These are phyloP conservation scores for Alternaria gaisen DNA, from an alignment of 2,329 filamentous ascomycete species.

Conservation along the genomic window DNA sequence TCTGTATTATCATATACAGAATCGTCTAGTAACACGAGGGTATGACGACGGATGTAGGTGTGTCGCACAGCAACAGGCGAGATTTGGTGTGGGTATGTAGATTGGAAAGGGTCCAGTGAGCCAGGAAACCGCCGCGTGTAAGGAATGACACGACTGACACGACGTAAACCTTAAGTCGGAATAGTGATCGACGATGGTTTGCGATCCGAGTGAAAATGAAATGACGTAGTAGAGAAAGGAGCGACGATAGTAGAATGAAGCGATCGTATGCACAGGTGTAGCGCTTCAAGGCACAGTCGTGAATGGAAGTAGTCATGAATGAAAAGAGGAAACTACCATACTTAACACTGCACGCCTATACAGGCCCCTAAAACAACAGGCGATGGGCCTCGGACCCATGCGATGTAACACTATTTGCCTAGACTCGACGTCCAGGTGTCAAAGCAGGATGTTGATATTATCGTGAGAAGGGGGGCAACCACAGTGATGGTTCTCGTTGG, in stretches of 20 bases:
- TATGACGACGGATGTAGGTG: conserved; percentile 6
- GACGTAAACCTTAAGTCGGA: conserved; percentile 1
- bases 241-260: conserved; percentile 15
- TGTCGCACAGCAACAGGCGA: conserved; percentile 28
- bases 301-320: conserved; percentile 9
- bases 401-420: conserved; percentile 23
- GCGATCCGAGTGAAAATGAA: background rate
- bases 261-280: conserved; percentile 15
- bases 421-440: conserved; percentile 14
- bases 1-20: conserved; percentile 5
- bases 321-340: conserved; percentile 15
- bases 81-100: conserved; percentile 26
- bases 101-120: conserved; percentile 6
- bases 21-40: conserved; percentile 1
- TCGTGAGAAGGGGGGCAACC: conserved; percentile 19
- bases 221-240: conserved; percentile 13
- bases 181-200: conserved; percentile 4
- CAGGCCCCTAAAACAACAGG: conserved; percentile 10
- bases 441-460: conserved; percentile 18
- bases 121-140: conserved; percentile 10
- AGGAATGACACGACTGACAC: background rate
- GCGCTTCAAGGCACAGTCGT: conserved; percentile 32
- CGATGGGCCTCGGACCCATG: conserved; percentile 5
- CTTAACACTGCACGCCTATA: conserved; percentile 13
- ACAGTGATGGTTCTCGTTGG: conserved; percentile 23